Evolutionary conservation across 768 basidiomycete species (phyloP).

Genomic region (Amanita brunnescens): DNA sequence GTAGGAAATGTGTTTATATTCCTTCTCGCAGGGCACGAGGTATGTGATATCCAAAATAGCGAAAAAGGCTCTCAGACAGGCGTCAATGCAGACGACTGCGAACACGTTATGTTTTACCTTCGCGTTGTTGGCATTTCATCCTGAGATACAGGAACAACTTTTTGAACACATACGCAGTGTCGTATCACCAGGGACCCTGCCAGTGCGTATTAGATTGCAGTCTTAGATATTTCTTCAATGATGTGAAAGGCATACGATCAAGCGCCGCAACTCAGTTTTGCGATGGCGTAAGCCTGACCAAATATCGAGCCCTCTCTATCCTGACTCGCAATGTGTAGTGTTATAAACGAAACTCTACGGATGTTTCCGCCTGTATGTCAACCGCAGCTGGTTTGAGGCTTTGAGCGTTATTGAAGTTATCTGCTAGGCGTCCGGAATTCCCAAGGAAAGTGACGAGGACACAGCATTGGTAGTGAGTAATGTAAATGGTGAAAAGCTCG

Average conservation of each 20-base stretch:
- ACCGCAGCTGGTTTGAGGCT: neutral
- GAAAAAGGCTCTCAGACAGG: neutral
- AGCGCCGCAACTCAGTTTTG: conserved; percentile 28
- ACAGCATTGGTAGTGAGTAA: conserved; percentile 29
- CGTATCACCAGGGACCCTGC: conserved; percentile 21
- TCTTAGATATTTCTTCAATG: neutral
- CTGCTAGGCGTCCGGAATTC: conserved; percentile 29
- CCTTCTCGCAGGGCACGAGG: conserved; percentile 57
- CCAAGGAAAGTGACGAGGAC: conserved; percentile 39
- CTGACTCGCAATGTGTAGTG: conserved; percentile 21
- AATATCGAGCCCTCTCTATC: neutral
- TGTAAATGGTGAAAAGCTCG: conserved; percentile 27
- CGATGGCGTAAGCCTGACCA: conserved; percentile 24
- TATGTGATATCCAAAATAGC: conserved; percentile 10
- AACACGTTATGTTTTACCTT: conserved; percentile 30
- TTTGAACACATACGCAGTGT: conserved; percentile 25
- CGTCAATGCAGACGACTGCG: conserved; percentile 21
- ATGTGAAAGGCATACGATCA: conserved; percentile 29
- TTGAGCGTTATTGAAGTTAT: neutral
- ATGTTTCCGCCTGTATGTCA: conserved; percentile 34
- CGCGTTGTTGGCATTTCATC: conserved; percentile 31
- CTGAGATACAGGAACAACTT: conserved; percentile 27
- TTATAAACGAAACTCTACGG: conserved; percentile 42
- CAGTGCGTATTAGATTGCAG: conserved; percentile 15
- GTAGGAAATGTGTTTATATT: conserved; percentile 39